Percentiles rank a stretch among this genome's conserved stretches.
Evolutionary conservation across 2,329 filamentous ascomycete species (phyloP).

Genomic region (Fusarium floridanum): DNA sequence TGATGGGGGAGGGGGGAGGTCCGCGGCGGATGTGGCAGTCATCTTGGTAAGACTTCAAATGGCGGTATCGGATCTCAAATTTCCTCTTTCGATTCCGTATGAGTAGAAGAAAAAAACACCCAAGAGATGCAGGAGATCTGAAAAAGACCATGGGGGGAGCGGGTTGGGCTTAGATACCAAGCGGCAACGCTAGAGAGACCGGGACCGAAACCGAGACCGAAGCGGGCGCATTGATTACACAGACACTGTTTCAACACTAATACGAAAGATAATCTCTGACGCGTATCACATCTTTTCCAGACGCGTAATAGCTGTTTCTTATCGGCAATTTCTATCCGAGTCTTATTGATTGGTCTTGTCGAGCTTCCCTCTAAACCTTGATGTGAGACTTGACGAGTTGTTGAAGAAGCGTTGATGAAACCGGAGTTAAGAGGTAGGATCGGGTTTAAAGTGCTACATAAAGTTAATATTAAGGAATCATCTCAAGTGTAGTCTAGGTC

Average conservation of each 20-base stretch:
- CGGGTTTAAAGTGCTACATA: no score
- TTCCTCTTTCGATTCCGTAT: neutral
- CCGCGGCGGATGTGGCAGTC: neutral
- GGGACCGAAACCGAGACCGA: conserved; percentile 5
- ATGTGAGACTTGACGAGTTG: neutral
- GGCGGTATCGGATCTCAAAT: neutral
- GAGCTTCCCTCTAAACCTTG: neutral
- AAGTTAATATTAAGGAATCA: no score
- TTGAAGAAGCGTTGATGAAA: neutral
- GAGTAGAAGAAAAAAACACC: neutral
- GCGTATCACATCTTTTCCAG: neutral
- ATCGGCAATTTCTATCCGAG: neutral
- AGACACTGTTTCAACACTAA: neutral
- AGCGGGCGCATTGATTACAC: neutral
- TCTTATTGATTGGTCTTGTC: neutral
- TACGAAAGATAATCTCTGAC: neutral
- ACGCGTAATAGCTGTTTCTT: neutral
- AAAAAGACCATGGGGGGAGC: neutral
- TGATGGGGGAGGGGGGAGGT: neutral
- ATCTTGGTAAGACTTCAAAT: neutral
- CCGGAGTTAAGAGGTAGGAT: neutral
- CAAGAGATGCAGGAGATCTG: neutral
- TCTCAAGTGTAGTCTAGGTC: no score
- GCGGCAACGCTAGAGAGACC: neutral
- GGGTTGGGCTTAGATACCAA: conserved; percentile 1